These are phyloP conservation scores for Monosiga brevicollis DNA, from an alignment of 78 protist species.

Conservation along the genomic window DNA sequence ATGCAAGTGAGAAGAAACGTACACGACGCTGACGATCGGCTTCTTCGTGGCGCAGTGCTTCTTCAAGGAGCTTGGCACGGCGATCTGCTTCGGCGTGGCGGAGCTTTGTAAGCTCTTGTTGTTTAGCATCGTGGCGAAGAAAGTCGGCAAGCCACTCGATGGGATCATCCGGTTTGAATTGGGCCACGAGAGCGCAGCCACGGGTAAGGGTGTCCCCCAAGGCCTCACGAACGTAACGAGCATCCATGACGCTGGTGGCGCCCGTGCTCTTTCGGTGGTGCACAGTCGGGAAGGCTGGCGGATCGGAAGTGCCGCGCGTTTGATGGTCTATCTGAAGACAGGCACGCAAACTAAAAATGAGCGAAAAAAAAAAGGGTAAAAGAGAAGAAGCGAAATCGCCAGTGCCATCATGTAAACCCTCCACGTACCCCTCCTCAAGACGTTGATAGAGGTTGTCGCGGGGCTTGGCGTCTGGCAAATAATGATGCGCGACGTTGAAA, in stretches of 20 bases:
- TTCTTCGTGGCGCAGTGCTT: too few relatives aligned
- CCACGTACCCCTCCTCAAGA: neutral
- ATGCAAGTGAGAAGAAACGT: too few relatives aligned
- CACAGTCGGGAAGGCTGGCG: neutral
- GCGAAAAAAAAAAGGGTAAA: too few relatives aligned
- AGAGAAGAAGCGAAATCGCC: neutral
- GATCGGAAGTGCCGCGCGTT: neutral
- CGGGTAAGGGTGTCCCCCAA: neutral
- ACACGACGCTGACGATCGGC: too few relatives aligned
- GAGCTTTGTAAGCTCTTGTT: too few relatives aligned
- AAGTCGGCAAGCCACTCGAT: neutral
- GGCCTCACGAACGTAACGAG: neutral
- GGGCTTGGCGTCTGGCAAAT: too few relatives aligned
- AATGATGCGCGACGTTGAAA: neutral
- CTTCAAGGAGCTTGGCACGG: too few relatives aligned
- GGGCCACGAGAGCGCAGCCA: neutral
- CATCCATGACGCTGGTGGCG: neutral
- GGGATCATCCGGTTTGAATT: neutral
- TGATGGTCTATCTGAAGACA: too few relatives aligned
- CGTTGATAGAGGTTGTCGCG: too few relatives aligned
- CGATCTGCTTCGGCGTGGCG: too few relatives aligned
- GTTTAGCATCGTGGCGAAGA: neutral
- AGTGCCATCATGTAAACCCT: neutral
- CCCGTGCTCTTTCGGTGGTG: neutral
- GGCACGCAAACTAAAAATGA: too few relatives aligned